These are phyloP conservation scores for Prunus mume DNA, from an alignment of 306 rosid genomes.

Conservation along the genomic window DNA sequence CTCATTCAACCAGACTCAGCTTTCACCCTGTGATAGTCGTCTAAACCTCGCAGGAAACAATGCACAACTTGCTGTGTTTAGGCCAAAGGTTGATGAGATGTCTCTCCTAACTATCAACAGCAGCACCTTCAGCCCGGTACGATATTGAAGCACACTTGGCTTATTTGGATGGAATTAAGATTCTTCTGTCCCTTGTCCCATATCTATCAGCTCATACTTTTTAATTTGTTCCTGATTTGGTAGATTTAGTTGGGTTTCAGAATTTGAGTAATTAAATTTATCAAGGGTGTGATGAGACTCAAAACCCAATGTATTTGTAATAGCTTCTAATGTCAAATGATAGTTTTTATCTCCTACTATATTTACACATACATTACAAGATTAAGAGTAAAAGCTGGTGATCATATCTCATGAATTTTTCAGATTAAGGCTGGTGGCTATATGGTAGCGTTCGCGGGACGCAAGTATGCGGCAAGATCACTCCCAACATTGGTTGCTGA, in stretches of 20 bases:
- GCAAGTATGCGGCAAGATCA: conserved; percentile 93
- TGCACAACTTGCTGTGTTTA: conserved; percentile 56
- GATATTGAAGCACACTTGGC: neutral
- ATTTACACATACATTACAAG: neutral
- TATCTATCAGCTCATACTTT: no score
- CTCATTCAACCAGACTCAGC: conserved; percentile 50
- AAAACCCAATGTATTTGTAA: neutral
- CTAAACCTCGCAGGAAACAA: conserved; percentile 29
- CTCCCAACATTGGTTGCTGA: conserved; percentile 63
- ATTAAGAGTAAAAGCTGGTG: neutral
- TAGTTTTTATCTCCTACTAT: neutral
- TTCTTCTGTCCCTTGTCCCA: no score
- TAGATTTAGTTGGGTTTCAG: neutral
- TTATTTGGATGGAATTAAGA: neutral
- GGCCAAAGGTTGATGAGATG: conserved; percentile 79
- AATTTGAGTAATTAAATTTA: neutral
- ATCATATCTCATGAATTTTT: conserved; percentile 7
- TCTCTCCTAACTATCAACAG: conserved; percentile 57
- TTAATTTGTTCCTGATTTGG: no score
- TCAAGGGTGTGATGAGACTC: neutral
- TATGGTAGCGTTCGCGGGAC: conserved; percentile 95
- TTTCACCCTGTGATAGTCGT: conserved; percentile 85
- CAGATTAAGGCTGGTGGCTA: conserved; percentile 47
- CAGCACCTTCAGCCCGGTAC: conserved; percentile 38
- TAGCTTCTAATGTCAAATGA: neutral